Percentiles rank a stretch among this genome's conserved stretches.
Evolutionary conservation across 768 basidiomycete species (phyloP).

Genomic region (Leucogyrophana mollusca): DNA sequence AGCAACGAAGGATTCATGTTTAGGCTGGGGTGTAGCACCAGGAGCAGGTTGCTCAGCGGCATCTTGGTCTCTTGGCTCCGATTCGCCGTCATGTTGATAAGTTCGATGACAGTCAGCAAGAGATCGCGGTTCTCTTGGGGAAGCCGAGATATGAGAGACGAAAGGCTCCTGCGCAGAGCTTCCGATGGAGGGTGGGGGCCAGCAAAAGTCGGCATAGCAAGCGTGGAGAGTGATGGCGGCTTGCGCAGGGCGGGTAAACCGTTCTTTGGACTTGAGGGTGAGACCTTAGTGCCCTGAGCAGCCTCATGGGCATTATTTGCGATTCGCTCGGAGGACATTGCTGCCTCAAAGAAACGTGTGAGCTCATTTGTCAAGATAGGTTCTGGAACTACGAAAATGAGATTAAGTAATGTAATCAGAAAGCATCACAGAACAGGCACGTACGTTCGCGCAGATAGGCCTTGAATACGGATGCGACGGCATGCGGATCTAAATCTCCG

Average conservation of each 20-base stretch:
- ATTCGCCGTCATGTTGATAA: slow-evolving; percentile 74
- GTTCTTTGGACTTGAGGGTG: slow-evolving; percentile 40
- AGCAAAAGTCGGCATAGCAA: slow-evolving; percentile 69
- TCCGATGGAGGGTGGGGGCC: slow-evolving; percentile 62
- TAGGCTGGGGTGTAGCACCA: slow-evolving; percentile 87
- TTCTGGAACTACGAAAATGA: slow-evolving; percentile 68
- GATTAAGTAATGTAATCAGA: slow-evolving; percentile 4
- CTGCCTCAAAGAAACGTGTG: slow-evolving; percentile 75
- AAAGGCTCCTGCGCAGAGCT: slow-evolving; percentile 54
- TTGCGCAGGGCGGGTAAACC: slow-evolving; percentile 54
- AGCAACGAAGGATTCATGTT: slow-evolving; percentile 75
- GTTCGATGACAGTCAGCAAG: slow-evolving; percentile 75
- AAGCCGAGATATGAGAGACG: slow-evolving; percentile 62
- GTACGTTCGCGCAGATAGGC: slow-evolving; percentile 89
- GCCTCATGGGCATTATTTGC: slow-evolving; percentile 26
- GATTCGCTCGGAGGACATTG: slow-evolving; percentile 54
- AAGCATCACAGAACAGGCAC: slow-evolving; percentile 30
- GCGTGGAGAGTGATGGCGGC: slow-evolving; percentile 76
- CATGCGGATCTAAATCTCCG: slow-evolving; percentile 90
- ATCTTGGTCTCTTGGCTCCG: slow-evolving; percentile 80
- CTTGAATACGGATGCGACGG: slow-evolving; percentile 91
- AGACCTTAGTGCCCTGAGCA: slow-evolving; percentile 3
- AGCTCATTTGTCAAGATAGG: slow-evolving; percentile 76
- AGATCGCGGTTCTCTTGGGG: slow-evolving; percentile 83
- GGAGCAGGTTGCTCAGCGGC: slow-evolving; percentile 84